phyloP scores from a whole-genome alignment of 2,329 filamentous ascomycete genomes.

The Rhytidhysteron rufulum region DNA sequence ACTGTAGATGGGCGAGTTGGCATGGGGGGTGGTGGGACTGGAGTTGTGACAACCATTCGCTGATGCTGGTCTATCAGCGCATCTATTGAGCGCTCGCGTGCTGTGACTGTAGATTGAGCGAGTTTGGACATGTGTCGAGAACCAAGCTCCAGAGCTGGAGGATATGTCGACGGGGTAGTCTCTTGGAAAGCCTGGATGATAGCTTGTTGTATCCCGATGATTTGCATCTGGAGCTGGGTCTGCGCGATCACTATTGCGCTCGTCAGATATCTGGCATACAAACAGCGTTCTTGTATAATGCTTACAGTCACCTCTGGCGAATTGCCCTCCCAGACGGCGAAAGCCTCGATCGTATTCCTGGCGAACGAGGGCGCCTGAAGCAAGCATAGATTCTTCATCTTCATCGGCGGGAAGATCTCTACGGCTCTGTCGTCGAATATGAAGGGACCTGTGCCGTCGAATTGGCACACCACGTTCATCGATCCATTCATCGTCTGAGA shows the following conservation, averaged over 20 bases:
- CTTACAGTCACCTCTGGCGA: constrained; percentile 28
- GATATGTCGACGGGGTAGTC: too few species aligned
- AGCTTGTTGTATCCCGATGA: constrained; percentile 27
- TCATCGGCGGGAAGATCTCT: constrained; percentile 18
- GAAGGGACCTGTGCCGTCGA: constrained; percentile 1
- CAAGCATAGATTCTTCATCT: constrained; percentile 26
- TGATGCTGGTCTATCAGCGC: constrained; percentile 25
- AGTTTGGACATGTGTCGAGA: constrained; percentile 26
- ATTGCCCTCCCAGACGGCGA: constrained; percentile 24
- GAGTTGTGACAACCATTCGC: constrained; percentile 16
- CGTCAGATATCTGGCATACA: background rate
- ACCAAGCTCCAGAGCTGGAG: constrained; percentile 18
- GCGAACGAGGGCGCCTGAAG: constrained; percentile 18
- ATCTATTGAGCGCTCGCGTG: constrained; percentile 23
- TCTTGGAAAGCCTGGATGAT: constrained; percentile 27
- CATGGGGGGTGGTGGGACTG: background rate
- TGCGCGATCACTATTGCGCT: constrained; percentile 19
- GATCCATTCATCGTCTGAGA: constrained; percentile 11
- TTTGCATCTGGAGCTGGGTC: constrained; percentile 28
- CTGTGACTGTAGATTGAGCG: constrained; percentile 21
- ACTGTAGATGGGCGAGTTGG: background rate
- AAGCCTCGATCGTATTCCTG: constrained; percentile 28
- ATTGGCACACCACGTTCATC: background rate
- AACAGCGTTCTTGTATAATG: background rate
- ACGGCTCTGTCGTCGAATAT: constrained; percentile 5